Conservation (phyloP, 1,139 yeast species). For the Scheffersomyces cryptocercus region DNA sequence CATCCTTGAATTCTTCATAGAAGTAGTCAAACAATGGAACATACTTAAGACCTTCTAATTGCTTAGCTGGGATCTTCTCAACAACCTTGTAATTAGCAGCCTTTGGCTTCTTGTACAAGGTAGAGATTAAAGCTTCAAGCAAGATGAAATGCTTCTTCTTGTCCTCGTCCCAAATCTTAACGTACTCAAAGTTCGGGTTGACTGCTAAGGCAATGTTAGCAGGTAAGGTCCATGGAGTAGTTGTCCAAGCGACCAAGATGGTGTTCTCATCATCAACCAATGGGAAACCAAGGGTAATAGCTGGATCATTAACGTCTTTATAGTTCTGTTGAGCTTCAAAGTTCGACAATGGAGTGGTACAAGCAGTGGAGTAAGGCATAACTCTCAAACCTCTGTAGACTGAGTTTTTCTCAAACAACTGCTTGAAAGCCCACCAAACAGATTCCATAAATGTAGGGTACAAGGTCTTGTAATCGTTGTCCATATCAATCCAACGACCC, state of each 20-base stretch:
- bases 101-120: slow-evolving; percentile 92
- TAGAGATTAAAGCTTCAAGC: slow-evolving; percentile 75
- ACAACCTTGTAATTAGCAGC: slow-evolving; percentile 83
- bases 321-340: slow-evolving; percentile 98
- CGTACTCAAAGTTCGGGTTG: slow-evolving; percentile 86
- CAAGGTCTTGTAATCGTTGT: slow-evolving; percentile 95
- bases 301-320: slow-evolving; percentile 96
- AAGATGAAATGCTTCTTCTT: slow-evolving; percentile 77
- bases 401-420: slow-evolving; percentile 77
- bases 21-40: slow-evolving; percentile 84
- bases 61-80: slow-evolving; percentile 76
- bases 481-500: slow-evolving; percentile 99
- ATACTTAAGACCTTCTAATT: slow-evolving; percentile 76
- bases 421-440: slow-evolving; percentile 98
- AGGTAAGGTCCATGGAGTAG: slow-evolving; percentile 99
- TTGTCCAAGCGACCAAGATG: slow-evolving; percentile 94
- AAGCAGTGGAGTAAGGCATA: slow-evolving; percentile 98
- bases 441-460: slow-evolving; percentile 97
- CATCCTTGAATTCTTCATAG: slow-evolving; percentile 68
- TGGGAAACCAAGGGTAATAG: slow-evolving; percentile 90
- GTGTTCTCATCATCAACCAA: slow-evolving; percentile 78
- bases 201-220: slow-evolving; percentile 92
- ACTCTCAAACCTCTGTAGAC: slow-evolving; percentile 95
- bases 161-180: slow-evolving; percentile 88
- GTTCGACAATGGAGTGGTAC: slow-evolving; percentile 94